phyloP scores from a whole-genome alignment of 495 filamentous ascomycete genomes.

The Filosporella fistucella region DNA sequence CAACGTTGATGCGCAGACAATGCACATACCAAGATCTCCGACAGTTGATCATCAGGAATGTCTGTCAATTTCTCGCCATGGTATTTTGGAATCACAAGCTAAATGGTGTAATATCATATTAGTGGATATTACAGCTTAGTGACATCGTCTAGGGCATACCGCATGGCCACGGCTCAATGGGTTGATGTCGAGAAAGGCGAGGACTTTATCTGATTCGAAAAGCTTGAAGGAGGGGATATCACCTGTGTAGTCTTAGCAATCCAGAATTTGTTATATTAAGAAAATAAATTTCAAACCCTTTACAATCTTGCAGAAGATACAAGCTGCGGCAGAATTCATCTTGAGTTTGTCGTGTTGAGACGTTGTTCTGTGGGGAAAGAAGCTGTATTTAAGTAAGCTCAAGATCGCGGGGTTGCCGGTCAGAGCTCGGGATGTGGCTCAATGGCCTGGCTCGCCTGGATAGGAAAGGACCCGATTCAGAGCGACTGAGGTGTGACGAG shows the following conservation, averaged over 20 bases:
- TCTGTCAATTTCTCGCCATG: slow-evolving; percentile 92
- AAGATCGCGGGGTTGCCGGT: slow-evolving; percentile 1
- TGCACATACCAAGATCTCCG: slow-evolving; percentile 70
- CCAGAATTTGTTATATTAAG: not conserved
- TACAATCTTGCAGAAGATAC: slow-evolving; percentile 98
- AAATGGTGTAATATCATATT: too few species aligned
- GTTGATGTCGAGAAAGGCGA: slow-evolving; percentile 95
- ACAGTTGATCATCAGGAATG: slow-evolving; percentile 84
- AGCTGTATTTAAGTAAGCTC: not conserved
- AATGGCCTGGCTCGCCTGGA: too few species aligned
- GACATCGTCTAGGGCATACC: slow-evolving; percentile 44
- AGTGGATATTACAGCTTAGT: too few species aligned
- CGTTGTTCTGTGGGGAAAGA: not conserved
- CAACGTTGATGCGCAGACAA: not conserved
- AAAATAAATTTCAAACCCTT: slow-evolving; percentile 56
- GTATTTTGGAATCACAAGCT: slow-evolving; percentile 96
- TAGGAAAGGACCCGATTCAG: too few species aligned
- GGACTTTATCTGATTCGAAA: slow-evolving; percentile 85
- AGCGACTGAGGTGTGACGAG: too few species aligned
- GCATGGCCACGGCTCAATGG: slow-evolving; percentile 82
- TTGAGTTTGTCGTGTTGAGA: not conserved
- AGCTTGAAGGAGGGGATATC: slow-evolving; percentile 96
- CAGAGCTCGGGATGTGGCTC: slow-evolving; percentile 5
- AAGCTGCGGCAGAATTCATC: slow-evolving; percentile 52
- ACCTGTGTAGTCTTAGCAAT: slow-evolving; percentile 47